Base-by-base conservation (phyloP, 208 protist genomes). In the Crithidia thermophila region DNA sequence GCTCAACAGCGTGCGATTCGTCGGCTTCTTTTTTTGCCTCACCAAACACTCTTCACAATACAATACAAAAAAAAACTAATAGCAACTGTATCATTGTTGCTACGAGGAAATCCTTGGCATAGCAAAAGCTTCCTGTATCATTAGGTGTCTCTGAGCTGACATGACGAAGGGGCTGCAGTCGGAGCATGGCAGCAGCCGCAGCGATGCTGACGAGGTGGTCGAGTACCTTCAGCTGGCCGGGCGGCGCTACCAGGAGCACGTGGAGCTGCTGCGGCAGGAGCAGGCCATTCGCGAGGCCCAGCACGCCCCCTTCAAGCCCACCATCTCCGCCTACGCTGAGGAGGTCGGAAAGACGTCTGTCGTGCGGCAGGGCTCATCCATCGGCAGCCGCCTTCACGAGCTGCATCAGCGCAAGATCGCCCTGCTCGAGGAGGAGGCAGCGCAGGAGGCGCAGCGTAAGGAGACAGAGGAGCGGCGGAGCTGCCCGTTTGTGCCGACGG, bases 161-260 rank as follows among this genome's bases (percentile, higher is more conserved):
- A 66, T 66, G 60, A 31, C 51, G 25, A 30, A 52, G 9, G 47
- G 59, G 31, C 58, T 56, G 20, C 31, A 33, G 25, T 47, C 30
- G n/a, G 30, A 63, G 16, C 9, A 43, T 28, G 33, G 8, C 47
- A 31, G 40, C 36, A 63, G 45, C 43, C 40, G 59, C 47, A 50
- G 25, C 18, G 58, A 50, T 33, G 56, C 52, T 8, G 61, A 56
- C 27, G 73, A 76, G 9, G 79, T 94, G 23, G 81, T 93, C n/a
- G 72, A 83, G 25, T 90, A 89, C 58, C 72, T 94, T n/a, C 75
- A 81, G 47, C 34, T 72, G 43, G 72, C 75, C 13, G 89, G 86
- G 5, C 42, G 84, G 55, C 79, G 69, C 34, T 93, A 94, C 78
- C 56, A 55, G 45, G 72, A 87, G 57, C 89, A 90, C 49, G 52